Evolutionary conservation across 805 yeast genomes (phyloP).

Genomic region (Candida xyloterini): DNA sequence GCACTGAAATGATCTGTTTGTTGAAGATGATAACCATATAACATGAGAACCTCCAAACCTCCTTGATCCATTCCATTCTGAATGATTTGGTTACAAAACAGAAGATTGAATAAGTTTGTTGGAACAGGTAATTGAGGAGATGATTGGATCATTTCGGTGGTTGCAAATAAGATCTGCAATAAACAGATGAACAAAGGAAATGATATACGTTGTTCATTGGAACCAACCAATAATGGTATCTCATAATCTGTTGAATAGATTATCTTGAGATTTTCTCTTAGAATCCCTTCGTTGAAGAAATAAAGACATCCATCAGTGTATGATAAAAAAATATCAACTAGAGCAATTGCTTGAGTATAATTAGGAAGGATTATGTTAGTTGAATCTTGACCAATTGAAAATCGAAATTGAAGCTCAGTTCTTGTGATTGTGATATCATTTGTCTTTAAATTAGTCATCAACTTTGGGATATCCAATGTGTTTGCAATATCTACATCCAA

Average conservation of each 20-base stretch:
- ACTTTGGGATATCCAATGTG: not conserved
- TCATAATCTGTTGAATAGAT: slow-evolving; percentile 42
- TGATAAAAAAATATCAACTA: slow-evolving; percentile 65
- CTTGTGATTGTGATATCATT: not conserved
- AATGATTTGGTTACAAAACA: slow-evolving; percentile 66
- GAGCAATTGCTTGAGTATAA: slow-evolving; percentile 60
- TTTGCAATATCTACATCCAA: slow-evolving; percentile 2
- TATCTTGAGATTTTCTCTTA: slow-evolving; percentile 54
- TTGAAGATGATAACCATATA: slow-evolving; percentile 66
- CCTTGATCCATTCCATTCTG: slow-evolving; percentile 68
- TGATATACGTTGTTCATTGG: slow-evolving; percentile 43
- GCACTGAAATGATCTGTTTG: slow-evolving; percentile 72
- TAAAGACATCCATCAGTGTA: slow-evolving; percentile 75
- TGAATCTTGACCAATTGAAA: not conserved
- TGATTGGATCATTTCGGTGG: slow-evolving; percentile 68
- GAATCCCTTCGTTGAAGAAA: slow-evolving; percentile 71
- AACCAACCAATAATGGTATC: slow-evolving; percentile 6
- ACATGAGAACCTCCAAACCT: slow-evolving; percentile 62
- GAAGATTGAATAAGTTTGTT: slow-evolving; percentile 61
- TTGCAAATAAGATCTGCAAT: slow-evolving; percentile 59
- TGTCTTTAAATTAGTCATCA: not conserved
- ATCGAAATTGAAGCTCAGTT: not conserved
- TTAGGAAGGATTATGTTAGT: slow-evolving; percentile 64
- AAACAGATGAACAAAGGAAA: slow-evolving; percentile 73
- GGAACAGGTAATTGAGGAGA: slow-evolving; percentile 33